phyloP scores from a whole-genome alignment of 2,329 filamentous ascomycete genomes.

The Paramyrothecium sp. region DNA sequence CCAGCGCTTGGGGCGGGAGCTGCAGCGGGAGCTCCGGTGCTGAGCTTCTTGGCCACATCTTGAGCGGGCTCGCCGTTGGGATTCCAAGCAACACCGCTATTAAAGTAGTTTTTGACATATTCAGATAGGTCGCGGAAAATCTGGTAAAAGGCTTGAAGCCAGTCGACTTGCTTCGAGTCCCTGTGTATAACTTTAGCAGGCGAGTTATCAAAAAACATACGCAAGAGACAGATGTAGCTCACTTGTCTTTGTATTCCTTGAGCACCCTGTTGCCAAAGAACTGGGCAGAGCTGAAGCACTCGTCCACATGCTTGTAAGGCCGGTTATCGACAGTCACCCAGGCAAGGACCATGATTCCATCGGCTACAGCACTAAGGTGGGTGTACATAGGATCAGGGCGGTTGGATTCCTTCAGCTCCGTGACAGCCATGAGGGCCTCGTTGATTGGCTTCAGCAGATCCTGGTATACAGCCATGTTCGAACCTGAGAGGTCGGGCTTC shows the following conservation, averaged over 20 bases:
- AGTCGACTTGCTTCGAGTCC: conserved; percentile 78
- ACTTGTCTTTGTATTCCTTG: conserved; percentile 80
- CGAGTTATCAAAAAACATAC: no score
- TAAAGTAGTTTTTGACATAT: conserved; percentile 82
- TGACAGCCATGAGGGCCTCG: conserved; percentile 74
- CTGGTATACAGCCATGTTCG: conserved; percentile 64
- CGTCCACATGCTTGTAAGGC: conserved; percentile 81
- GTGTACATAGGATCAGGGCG: conserved; percentile 72
- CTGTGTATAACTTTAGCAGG: conserved; percentile 37
- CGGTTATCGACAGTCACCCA: conserved; percentile 87
- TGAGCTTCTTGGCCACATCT: conserved; percentile 61
- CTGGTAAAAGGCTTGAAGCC: conserved; percentile 89
- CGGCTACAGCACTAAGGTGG: conserved; percentile 82
- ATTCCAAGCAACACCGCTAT: conserved; percentile 84
- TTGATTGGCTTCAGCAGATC: conserved; percentile 86
- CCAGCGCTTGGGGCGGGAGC: conserved; percentile 52
- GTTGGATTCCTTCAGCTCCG: conserved; percentile 79
- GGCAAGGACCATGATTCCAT: conserved; percentile 84
- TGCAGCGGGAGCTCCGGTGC: conserved; percentile 35
- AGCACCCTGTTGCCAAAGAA: conserved; percentile 95
- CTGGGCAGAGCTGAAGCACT: conserved; percentile 79
- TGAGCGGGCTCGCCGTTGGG: conserved; percentile 69
- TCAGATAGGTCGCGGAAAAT: conserved; percentile 81
- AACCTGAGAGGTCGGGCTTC: conserved; percentile 71
- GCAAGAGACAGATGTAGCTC: conserved; percentile 7